Conservation (phyloP, 2,329 filamentous ascomycete genomes). For the Ophiostoma tasmaniense region DNA sequence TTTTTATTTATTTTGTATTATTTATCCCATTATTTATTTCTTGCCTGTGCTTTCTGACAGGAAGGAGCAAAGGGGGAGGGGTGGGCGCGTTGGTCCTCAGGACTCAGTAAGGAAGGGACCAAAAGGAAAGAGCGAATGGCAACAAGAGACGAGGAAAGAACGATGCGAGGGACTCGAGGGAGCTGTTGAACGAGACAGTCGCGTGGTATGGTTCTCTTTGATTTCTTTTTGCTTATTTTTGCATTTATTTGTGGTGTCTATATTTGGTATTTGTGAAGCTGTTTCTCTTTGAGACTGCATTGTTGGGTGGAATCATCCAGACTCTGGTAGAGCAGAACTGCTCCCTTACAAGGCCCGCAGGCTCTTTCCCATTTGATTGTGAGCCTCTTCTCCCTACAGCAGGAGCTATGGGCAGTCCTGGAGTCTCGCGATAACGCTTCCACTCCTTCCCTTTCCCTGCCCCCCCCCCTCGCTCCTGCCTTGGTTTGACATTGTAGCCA, state of each 20-base stretch:
- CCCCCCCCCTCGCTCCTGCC: not conserved
- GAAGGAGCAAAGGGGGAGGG: conserved; percentile 1
- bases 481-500: not conserved
- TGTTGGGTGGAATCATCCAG: not conserved
- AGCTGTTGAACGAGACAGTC: not conserved
- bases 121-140: conserved; percentile 1
- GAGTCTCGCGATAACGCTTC: not conserved
- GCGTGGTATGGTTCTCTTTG: not conserved
- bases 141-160: not conserved
- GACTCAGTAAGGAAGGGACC: not conserved
- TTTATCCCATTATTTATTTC: not conserved
- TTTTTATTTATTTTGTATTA: not conserved
- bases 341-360: not conserved
- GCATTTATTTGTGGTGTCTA: not conserved
- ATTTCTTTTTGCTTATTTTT: not conserved
- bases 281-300: not conserved
- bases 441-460: not conserved
- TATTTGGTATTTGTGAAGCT: not conserved
- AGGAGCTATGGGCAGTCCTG: not conserved
- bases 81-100: conserved; percentile 6
- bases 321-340: not conserved
- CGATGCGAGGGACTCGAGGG: not conserved
- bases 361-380: not conserved
- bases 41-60: not conserved
- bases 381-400: conserved; percentile 1